Evolutionary conservation across 2,329 filamentous ascomycete genomes (phyloP), one percentile per base, ranked within the genome.

Genomic region (Westerdykella aurantiaca): DNA sequence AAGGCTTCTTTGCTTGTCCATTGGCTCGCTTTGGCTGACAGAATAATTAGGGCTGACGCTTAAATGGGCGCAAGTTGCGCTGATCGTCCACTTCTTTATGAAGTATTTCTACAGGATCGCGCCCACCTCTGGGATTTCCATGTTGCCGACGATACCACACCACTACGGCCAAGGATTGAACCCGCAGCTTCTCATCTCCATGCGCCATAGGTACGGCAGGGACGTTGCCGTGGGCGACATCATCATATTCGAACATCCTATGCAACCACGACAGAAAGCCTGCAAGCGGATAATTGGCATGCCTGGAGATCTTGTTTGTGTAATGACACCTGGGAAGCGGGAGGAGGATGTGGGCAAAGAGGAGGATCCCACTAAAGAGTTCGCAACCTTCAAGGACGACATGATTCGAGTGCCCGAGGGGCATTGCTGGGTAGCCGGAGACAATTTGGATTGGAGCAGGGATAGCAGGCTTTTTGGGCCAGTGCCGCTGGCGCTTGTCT

Each of bases 381-480:
- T 54, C 54, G 56, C 55, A 16, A 53, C 43, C 22, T 47, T 64
- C 7, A 58, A 46, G 33, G 62, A 67, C 34, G 54, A 56, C 39
- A 83, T 87, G 79, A 76, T 88, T 14, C 81, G 86, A 74, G 86
- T 98, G 13, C 93, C 93, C 0, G 75, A 86, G 60, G 93, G 93
- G 1, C 93, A 98, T 72, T 94, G 89, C 58, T 97, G 88, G 81
- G 73, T 96, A 6, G 80, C 82, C 2, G 93, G 93, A 2, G 93
- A 98, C 67, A 97, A 97, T 66, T 62, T 95, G 48, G 76, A 81
- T 3, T 85, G 80, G 58, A 96, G 89, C 18, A 75, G 88, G 51
- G 93, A 98, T 71, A 96, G 89, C 35, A 81, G 93, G 49, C 74
- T 82, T 34, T 95, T 85, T 70, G 93, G 93, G 0, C 88, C 93